Evolutionary conservation across 345 rosid species (phyloP).

Genomic region (Eucalyptus decipiens): DNA sequence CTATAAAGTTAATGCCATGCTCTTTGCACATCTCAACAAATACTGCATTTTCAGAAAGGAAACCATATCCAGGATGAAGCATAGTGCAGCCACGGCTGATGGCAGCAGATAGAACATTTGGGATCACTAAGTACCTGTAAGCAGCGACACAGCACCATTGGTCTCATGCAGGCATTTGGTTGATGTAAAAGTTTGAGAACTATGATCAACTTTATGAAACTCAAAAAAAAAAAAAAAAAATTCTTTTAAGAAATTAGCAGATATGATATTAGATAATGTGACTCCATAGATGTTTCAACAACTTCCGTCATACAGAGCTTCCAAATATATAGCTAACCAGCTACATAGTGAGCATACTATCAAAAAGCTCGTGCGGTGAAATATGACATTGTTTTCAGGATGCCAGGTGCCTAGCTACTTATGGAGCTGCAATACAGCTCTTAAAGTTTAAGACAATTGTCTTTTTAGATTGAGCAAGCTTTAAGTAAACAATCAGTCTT

Average conservation of each 20-base stretch:
- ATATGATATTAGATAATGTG: not conserved
- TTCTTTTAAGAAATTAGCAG: not conserved
- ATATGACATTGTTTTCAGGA: not conserved
- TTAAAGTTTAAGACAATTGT: not conserved
- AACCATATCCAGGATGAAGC: conserved; percentile 99
- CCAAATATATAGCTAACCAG: not conserved
- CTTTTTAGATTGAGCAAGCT: not conserved
- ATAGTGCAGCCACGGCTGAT: conserved; percentile 81
- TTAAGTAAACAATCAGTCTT: not conserved
- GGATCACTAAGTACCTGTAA: conserved; percentile 67
- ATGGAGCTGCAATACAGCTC: not conserved
- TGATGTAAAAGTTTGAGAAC: not conserved
- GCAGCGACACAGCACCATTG: not conserved
- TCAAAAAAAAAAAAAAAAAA: not conserved
- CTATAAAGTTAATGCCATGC: conserved; percentile 92
- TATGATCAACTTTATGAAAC: not conserved
- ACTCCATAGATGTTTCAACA: not conserved
- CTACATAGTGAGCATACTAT: not conserved
- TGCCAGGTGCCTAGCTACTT: not conserved
- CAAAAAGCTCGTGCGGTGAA: not conserved
- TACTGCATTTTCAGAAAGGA: conserved; percentile 92
- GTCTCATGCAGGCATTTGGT: not conserved
- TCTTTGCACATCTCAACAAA: conserved; percentile 98
- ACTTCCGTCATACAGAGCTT: not conserved
- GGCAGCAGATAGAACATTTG: conserved; percentile 94